Evolutionary conservation across 352 stramenopile species (phyloP), one percentile per base, ranked within the genome.

Genomic region (Albugo candida): DNA sequence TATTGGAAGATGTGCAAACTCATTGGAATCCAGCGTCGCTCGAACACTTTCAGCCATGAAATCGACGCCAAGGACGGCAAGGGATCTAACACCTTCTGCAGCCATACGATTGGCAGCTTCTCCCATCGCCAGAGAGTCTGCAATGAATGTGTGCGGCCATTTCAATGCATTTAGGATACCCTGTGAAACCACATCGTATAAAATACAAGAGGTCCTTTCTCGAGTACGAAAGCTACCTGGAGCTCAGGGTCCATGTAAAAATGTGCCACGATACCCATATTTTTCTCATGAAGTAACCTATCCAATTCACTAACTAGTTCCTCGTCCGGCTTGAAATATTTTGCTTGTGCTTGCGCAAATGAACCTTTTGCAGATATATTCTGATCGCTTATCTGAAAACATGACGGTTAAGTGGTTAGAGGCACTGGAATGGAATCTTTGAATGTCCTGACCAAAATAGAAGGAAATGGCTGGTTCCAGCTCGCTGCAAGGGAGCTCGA

Each of bases 241-340:
- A 98, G 67, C 68, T 97, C 93, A 1, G 95, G 89, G 69, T 98
- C 93, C 93, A 98, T 98, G 72, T 98, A 97, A 57, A 97, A 98
- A 49, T 98, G 93, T 16, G 92, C 92, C 19, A 97, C 92, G 51
- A 98, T 89, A 42, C 92, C 91, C 65, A 97, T 94, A 49, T 97
- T 95, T 52, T 93, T 91, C 24, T 80, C 63, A 37, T 92, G 60
- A 14, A 97, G 63, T 45, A 83, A 58, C 51, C 72, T 66, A 27
- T 95, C 69, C 3, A 97, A 59, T 31, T 86, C 64, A 47, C 81
- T 67, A 13, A 97, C 92, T 13, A 84, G 60, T 11, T 92, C 59
- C 60, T 69, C 62, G 54, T 94, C 77, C 13, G 82, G 82, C 55
- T 83, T 58, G 12, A 94, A 59, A 60, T 89, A 93, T 21, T 78